These are phyloP conservation scores for Rhytidiadelphus loreus DNA, from an alignment of 225 moss, liverwort and hornwort genomes.

Conservation along the genomic window DNA sequence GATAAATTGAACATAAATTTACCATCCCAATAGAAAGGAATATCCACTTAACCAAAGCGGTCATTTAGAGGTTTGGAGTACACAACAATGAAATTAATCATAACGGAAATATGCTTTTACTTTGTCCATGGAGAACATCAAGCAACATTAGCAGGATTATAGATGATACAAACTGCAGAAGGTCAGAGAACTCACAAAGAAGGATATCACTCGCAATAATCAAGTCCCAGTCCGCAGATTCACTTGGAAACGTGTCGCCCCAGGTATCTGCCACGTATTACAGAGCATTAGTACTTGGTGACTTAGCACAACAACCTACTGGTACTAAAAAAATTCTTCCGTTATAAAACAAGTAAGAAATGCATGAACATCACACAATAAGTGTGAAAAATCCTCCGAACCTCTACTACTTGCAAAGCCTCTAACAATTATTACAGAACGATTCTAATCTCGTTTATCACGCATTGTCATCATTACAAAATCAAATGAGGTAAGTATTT, in stretches of 20 bases:
- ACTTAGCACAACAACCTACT: neutral
- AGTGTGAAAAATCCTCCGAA: neutral
- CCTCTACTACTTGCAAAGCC: neutral
- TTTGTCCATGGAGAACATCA: neutral
- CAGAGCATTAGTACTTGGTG: neutral
- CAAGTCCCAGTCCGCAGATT: slow-evolving; percentile 61
- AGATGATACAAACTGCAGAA: neutral
- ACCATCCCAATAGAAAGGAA: neutral
- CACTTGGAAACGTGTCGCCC: slow-evolving; percentile 68
- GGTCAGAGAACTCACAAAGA: slow-evolving; percentile 51
- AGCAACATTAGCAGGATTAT: neutral
- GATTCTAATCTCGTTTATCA: neutral
- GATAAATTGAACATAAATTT: neutral
- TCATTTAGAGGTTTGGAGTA: neutral
- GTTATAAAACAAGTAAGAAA: neutral
- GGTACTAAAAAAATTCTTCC: neutral
- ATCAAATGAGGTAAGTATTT: neutral
- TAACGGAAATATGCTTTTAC: neutral
- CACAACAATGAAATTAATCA: neutral
- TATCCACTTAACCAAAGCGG: neutral
- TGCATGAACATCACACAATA: neutral
- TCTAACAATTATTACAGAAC: neutral
- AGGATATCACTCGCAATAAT: slow-evolving; percentile 88
- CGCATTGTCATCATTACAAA: neutral
- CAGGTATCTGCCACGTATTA: slow-evolving; percentile 62